phyloP scores from a whole-genome alignment of 805 yeast species.

The Saccharomyces jurei region DNA sequence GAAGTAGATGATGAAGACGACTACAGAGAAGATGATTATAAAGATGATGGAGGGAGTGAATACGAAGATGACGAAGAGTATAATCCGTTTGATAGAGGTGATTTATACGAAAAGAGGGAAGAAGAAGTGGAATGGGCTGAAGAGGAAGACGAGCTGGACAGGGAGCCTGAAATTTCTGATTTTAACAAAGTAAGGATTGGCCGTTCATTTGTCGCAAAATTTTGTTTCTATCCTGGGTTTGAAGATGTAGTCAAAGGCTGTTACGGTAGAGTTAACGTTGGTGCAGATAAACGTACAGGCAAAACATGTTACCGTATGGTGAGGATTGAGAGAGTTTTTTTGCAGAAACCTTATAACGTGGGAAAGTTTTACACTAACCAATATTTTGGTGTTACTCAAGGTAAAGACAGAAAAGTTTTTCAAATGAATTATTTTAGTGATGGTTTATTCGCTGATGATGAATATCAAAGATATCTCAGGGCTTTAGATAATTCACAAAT shows the following conservation, averaged over 20 bases:
- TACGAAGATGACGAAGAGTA: conserved; percentile 38
- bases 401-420: conserved; percentile 62
- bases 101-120: conserved; percentile 29
- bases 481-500: conserved; percentile 51
- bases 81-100: conserved; percentile 27
- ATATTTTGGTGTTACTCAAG: conserved; percentile 73
- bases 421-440: conserved; percentile 79
- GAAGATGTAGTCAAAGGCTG: conserved; percentile 61
- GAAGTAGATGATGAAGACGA: conserved; percentile 36
- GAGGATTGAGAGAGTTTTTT: conserved; percentile 57
- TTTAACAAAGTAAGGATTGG: conserved; percentile 71
- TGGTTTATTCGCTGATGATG: conserved; percentile 58
- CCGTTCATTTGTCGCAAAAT: conserved; percentile 64
- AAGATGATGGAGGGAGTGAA: conserved; percentile 31
- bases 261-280: conserved; percentile 77
- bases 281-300: conserved; percentile 54
- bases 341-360: conserved; percentile 44
- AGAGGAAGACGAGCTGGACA: conserved; percentile 38
- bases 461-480: conserved; percentile 59
- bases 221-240: conserved; percentile 76
- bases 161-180: conserved; percentile 48
- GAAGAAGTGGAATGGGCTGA: conserved; percentile 44
- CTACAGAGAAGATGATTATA: conserved; percentile 31
- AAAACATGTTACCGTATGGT: conserved; percentile 74
- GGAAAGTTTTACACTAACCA: conserved; percentile 44